Base-by-base conservation (phyloP, 306 rosid species). In the Delonix regia region DNA sequence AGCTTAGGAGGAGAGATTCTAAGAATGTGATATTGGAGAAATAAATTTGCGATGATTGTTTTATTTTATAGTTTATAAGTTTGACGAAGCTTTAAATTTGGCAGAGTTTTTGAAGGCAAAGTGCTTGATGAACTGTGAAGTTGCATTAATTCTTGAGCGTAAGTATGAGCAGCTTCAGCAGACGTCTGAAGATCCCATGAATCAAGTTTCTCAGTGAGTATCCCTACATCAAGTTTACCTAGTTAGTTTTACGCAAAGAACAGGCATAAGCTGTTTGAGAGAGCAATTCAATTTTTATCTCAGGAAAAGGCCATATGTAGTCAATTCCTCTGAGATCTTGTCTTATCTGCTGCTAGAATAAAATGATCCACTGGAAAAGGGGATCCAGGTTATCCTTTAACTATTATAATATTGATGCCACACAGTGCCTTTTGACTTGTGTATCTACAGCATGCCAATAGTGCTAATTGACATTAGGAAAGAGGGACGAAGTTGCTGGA, bases 121-220 rank as follows among this genome's bases (percentile, higher is more conserved):
- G 84, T 95, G 98, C 64, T 86, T 92, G 75, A 95, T 92, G 99
- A 95, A 95, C 83, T 95, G 97, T 73, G 99, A 95, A 73, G 99
- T 95, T 79, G 57, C 97, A 3, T 86, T 95, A 89, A 95, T 95
- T 84, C 98, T 95, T 53, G 99, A 95, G 66, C 99, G 88, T 80
- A 95, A 95, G 80, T 95, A 87, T 77, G 98, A 95, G 87, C 98
- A 92, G 85, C 98, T 92, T 88, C 99, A 92, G 78, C 97, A 95
- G 85, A 89, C 83, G 48, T 88, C 99, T 34, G 99, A 92, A 38
- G 99, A 95, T 84, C 89, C 99, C 64, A 60, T 84, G 86, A 92
- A 92, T 86, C 99, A 92, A 86, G 78, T 92, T 85, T 95, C 97
- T 74, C 98, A 92, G 97, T 95, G 76, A 91, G 96, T 83, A 67